phyloP scores from a whole-genome alignment of 306 rosid species.

The Prunus mira region DNA sequence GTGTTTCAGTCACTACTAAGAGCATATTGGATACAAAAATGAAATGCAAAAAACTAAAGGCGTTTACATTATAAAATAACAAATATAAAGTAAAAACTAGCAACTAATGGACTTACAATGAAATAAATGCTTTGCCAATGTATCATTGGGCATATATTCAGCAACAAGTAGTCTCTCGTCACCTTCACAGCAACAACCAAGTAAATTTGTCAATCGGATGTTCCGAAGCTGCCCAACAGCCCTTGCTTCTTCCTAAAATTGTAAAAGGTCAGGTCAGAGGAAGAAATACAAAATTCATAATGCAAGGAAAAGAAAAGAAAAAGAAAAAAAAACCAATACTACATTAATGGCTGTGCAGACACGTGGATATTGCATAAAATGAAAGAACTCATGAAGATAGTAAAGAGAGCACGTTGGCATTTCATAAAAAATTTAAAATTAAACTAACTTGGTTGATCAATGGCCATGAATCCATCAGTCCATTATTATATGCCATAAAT shows the following conservation, averaged over 20 bases:
- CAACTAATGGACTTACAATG: conserved; percentile 64
- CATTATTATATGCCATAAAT: neutral
- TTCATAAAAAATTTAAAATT: neutral
- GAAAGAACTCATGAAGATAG: neutral
- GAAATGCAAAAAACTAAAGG: conserved; percentile 14
- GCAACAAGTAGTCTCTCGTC: conserved; percentile 95
- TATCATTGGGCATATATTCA: conserved; percentile 88
- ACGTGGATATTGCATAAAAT: neutral
- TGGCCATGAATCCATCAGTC: neutral
- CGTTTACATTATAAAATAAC: neutral
- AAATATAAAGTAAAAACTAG: neutral
- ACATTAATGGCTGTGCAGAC: neutral
- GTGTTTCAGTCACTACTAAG: neutral
- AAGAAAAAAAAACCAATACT: no score
- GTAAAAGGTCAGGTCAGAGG: conserved; percentile 17
- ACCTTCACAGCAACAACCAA: conserved; percentile 90
- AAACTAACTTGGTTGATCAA: neutral
- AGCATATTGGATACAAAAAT: neutral
- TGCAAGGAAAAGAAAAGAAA: neutral
- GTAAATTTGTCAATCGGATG: conserved; percentile 75
- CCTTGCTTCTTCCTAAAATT: conserved; percentile 81
- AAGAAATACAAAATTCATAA: neutral
- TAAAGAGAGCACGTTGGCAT: neutral
- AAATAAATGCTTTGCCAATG: conserved; percentile 92
- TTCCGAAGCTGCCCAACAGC: conserved; percentile 89